Conservation (phyloP, 2,329 filamentous ascomycete species). For the Stemphylium beticola region DNA sequence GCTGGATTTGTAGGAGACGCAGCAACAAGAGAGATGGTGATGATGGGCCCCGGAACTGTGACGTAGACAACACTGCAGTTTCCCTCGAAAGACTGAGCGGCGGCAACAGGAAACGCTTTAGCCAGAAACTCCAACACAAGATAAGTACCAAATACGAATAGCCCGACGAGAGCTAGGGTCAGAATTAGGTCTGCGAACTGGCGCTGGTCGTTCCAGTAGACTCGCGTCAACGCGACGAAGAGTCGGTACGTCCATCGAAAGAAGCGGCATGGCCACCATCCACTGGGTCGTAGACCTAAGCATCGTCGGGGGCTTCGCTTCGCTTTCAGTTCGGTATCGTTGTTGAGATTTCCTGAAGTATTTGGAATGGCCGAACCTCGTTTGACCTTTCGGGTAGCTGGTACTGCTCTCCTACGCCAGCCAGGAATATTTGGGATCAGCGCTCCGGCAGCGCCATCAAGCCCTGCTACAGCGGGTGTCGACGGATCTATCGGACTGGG, state of each 20-base stretch:
- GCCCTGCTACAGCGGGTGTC: background rate
- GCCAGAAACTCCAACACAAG: constrained; percentile 28
- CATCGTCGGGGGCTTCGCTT: background rate
- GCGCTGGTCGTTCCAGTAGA: constrained; percentile 8
- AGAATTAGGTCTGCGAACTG: constrained; percentile 22
- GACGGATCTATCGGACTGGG: background rate
- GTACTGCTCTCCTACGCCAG: background rate
- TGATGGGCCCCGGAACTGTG: constrained; percentile 41
- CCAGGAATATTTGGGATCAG: too few species aligned
- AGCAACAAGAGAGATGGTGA: constrained; percentile 41
- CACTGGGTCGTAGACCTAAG: background rate
- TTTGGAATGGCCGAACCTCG: constrained; percentile 22
- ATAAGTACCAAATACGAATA: constrained; percentile 24
- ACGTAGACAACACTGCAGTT: constrained; percentile 44
- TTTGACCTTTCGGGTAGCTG: constrained; percentile 3
- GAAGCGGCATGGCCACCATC: constrained; percentile 35
- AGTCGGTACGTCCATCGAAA: constrained; percentile 18
- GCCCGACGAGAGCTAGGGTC: constrained; percentile 13
- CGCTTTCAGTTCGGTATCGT: background rate
- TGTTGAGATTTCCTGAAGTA: background rate
- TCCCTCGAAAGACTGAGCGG: constrained; percentile 30
- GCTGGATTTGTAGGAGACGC: constrained; percentile 31
- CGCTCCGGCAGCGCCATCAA: too few species aligned
- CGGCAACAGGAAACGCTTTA: constrained; percentile 25
- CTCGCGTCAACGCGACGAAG: constrained; percentile 14